Percentiles rank a stretch among this genome's conserved stretches.
These are phyloP conservation scores for Colletotrichum lini DNA, from an alignment of 2,329 filamentous ascomycete species.

Conservation along the genomic window DNA sequence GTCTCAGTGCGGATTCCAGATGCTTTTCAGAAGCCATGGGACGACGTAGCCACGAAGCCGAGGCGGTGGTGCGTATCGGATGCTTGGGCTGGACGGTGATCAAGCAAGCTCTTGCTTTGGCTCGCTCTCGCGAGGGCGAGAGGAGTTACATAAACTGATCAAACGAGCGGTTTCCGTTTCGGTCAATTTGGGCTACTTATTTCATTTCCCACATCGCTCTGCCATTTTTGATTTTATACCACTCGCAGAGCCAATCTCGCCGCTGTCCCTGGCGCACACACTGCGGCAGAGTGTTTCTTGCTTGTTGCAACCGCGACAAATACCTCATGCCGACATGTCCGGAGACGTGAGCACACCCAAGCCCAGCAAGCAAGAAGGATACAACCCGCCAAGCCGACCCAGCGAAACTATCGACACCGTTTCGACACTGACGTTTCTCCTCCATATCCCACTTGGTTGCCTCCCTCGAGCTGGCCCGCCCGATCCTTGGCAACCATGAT, in stretches of 20 bases:
- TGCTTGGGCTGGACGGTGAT: constrained; percentile 1
- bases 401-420: constrained; percentile 31
- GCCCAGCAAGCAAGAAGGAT: neutral
- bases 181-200: neutral
- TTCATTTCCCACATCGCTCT: constrained; percentile 9
- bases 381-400: constrained; percentile 31
- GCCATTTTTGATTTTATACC: neutral
- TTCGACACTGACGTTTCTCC: constrained; percentile 2
- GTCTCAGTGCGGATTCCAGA: neutral
- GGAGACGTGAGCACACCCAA: constrained; percentile 5
- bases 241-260: neutral
- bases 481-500: constrained; percentile 7
- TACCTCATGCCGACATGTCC: neutral
- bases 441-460: neutral
- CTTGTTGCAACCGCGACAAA: constrained; percentile 5
- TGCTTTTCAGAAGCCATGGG: neutral
- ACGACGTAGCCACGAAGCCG: constrained; percentile 1
- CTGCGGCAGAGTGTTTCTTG: neutral
- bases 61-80: constrained; percentile 10
- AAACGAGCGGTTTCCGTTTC: neutral
- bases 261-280: constrained; percentile 1
- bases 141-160: constrained; percentile 5
- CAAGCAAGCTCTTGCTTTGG: constrained; percentile 31
- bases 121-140: constrained; percentile 16
- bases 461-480: constrained; percentile 4